Base-by-base conservation (phyloP, 805 yeast genomes). In the Tetrapisispora fleetii region DNA sequence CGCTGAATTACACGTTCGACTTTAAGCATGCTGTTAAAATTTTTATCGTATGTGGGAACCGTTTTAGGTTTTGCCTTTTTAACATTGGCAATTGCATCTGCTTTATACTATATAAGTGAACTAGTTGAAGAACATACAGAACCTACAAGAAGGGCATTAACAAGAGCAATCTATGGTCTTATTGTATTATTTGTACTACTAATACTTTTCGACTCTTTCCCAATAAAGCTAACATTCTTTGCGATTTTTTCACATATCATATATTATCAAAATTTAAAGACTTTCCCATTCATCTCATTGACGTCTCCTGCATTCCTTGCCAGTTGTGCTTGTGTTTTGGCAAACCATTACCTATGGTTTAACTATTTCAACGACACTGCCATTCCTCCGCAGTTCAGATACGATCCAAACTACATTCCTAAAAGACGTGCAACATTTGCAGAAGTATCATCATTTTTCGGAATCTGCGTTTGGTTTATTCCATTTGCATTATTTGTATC, bases 391-490 rank as follows among this genome's bases (percentile, higher is more conserved):
- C 74, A 83, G 54, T 60, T 73, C 66, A 65, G 85, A 56, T 69
- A 82, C 58, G 73, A 69, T 54, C 75, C 85, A 44, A 73, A 74
- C 44, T 83, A 80, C 58, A 67, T 67, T 21, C 78, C 85, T 43
- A 85, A 84, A 14, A 76, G 78, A 42, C 77, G 86, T 47, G 95
- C 95, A 1, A 74, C 84, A 13, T 91, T 91, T 60, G 73, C 89
- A 1, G 96, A 93, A 62, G 86, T 93, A 4, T 86, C 96, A n/a
- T 84, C 96, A 3, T 93, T 93, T 65, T 90, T 93, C 62, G 99
- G 96, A 1, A 68, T 93, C 39, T 82, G 93, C 58, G 81, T 93
- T 18, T 93, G 99, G 99, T 75, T 91, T 50, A 78, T 93, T 28
- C 99, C 99, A 33, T 88, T 93, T 64, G 82, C 96, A 4, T 72